Percentiles rank a stretch among this genome's conserved stretches.
These are phyloP conservation scores for Suillus ampliporus DNA, from an alignment of 768 basidiomycete species.

Conservation along the genomic window DNA sequence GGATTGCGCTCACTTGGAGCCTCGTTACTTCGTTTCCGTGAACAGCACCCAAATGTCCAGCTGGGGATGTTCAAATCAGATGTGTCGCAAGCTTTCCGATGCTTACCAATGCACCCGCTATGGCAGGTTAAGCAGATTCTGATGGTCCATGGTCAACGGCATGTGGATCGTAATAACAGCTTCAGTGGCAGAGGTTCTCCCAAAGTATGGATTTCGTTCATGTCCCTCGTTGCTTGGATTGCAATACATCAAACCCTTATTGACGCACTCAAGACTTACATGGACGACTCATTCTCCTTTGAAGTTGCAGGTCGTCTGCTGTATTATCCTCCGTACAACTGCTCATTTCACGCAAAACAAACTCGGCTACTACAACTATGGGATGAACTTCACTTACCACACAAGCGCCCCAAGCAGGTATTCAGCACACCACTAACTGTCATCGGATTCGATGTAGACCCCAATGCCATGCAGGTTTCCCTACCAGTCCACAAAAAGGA, in stretches of 20 bases:
- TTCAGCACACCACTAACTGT: slow-evolving; percentile 20
- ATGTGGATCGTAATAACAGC: no score
- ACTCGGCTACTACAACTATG: no score
- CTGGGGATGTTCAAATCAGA: slow-evolving; percentile 42
- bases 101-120: slow-evolving; percentile 39
- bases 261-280: no score
- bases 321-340: no score
- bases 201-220: no score
- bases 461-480: slow-evolving; percentile 24
- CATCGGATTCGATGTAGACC: slow-evolving; percentile 39
- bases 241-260: slow-evolving; percentile 13
- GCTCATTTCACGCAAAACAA: no score
- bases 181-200: no score
- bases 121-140: slow-evolving; percentile 13
- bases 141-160: no score
- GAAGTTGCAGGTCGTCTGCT: no score
- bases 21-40: background rate
- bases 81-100: slow-evolving; percentile 40
- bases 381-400: no score
- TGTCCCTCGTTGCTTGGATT: slow-evolving; percentile 38
- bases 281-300: no score
- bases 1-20: background rate
- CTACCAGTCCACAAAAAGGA: background rate
- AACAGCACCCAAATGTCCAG: background rate
- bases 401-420: no score